A percentile compares a stretch with the other conserved stretches of the same genome.
Conservation (phyloP, 1,284 basidiomycete genomes). For the Spongispora temasekensis region DNA sequence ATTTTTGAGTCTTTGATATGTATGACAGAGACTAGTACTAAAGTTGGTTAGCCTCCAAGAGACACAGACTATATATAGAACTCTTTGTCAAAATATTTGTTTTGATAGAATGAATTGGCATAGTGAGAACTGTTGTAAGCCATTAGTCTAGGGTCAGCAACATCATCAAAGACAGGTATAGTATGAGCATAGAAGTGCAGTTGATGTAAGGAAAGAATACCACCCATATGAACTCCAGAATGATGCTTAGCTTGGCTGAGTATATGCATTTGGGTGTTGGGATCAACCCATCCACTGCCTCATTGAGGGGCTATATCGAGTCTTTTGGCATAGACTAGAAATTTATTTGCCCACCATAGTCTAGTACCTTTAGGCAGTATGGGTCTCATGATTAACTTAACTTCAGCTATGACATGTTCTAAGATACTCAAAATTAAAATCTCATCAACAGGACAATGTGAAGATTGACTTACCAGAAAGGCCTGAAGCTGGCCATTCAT, state of each 20-base stretch:
- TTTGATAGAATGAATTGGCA: background rate
- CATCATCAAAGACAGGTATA: background rate
- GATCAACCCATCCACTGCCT: background rate
- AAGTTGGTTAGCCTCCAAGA: background rate
- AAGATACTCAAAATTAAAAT: background rate
- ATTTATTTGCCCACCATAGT: background rate
- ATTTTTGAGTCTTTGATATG: background rate
- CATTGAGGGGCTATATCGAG: background rate
- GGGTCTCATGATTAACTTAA: background rate
- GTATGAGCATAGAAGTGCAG: background rate
- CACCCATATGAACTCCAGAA: background rate
- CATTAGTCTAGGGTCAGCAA: background rate
- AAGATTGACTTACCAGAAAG: background rate
- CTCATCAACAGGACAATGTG: background rate
- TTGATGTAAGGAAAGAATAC: background rate
- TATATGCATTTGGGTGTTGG: background rate
- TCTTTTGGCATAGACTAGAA: background rate
- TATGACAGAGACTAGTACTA: background rate
- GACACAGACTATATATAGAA: background rate
- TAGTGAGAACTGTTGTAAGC: background rate
- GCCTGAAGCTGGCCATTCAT: background rate
- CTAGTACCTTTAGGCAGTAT: background rate
- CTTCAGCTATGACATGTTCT: background rate
- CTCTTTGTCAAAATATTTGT: background rate
- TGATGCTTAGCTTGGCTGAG: background rate